Conservation (phyloP, 352 stramenopile species). For the Globisporangium viniferum region DNA sequence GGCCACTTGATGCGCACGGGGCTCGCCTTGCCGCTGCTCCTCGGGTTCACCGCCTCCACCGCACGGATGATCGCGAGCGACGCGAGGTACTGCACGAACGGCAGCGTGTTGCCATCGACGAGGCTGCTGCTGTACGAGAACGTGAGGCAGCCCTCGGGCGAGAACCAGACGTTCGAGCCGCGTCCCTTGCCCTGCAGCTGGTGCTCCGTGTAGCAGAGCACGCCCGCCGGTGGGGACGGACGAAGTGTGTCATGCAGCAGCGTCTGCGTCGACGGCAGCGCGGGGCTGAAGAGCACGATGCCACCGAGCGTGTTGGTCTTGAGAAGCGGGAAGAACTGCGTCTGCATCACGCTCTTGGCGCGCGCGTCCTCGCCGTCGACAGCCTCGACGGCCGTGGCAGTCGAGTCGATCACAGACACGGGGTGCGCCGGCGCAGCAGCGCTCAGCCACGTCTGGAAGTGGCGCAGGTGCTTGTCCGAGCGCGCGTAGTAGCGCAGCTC, state of each 20-base stretch:
- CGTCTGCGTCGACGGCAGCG: conserved; percentile 80
- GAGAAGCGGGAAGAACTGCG: conserved; percentile 48
- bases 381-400: conserved; percentile 1
- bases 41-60: conserved; percentile 56
- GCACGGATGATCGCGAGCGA: conserved; percentile 84
- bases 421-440: conserved; percentile 20
- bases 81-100: conserved; percentile 90
- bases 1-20: conserved; percentile 90
- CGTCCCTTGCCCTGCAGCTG: conserved; percentile 81
- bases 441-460: conserved; percentile 64
- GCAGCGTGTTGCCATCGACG: conserved; percentile 71
- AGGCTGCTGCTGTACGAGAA: conserved; percentile 89
- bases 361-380: conserved; percentile 28
- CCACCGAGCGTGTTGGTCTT: conserved; percentile 59
- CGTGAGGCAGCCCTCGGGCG: conserved; percentile 86
- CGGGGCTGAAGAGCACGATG: conserved; percentile 70
- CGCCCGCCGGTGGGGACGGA: conserved; percentile 51
- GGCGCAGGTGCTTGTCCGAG: conserved; percentile 67
- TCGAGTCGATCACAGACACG: conserved; percentile 17
- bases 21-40: conserved; percentile 26
- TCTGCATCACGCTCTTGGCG: conserved; percentile 21
- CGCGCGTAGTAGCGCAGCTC: conserved; percentile 72
- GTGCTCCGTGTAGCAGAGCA: conserved; percentile 81
- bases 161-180: conserved; percentile 84
- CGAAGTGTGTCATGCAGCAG: conserved; percentile 74